Evolutionary conservation across 495 filamentous ascomycete species (phyloP), one percentile per base, ranked within the genome.

Genomic region (Penicillium atrosanguineum): DNA sequence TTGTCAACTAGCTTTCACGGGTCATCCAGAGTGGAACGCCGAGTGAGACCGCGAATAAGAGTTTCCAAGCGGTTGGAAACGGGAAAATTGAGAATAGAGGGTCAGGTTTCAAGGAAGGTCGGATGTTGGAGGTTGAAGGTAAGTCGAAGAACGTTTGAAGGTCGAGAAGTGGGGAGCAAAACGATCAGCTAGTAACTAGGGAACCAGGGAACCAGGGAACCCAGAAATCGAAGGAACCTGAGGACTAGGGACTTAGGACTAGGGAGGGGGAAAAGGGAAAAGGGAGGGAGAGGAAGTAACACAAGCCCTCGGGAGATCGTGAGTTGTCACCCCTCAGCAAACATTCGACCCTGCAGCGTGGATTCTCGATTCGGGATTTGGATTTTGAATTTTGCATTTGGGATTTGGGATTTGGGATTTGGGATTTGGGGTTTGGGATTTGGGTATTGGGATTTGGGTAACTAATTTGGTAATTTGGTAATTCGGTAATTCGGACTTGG

Each of bases 1-100:
- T 57, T 50, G 53, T 57, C 53, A 61, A 46, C 49, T 55, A 61
- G 64, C 54, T 56, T 58, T 40, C 53, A 60, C 47, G n/a, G 38
- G n/a, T 19, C 16, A 20, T 18, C 19, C 8, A 40, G n/a, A 7
- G 12, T 7, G 38, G 37, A n/a, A 14, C 16, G 16, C 38, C 38
- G 38, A 39, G 37, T 5, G 37, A 40, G 16, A n/a, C 38, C 38
- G 38, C 9, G 34, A 37, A 19, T 19, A 15, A 40, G 18, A 19
- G 38, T 18, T 40, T 16, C 5, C 38, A 11, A 8, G 31, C 31
- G 31, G 31, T 34, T 34, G 31, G 31, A 34, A 34, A 34, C 31
- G 31, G 31, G 31, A 34, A 34, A 12, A n/a, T n/a, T 14, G 11
- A 12, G 31, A 34, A 34, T 2, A 2, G 23, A 23, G 23, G 23